These are phyloP conservation scores for Ceratocystis destructans DNA, from an alignment of 2,329 filamentous ascomycete genomes.

Conservation along the genomic window DNA sequence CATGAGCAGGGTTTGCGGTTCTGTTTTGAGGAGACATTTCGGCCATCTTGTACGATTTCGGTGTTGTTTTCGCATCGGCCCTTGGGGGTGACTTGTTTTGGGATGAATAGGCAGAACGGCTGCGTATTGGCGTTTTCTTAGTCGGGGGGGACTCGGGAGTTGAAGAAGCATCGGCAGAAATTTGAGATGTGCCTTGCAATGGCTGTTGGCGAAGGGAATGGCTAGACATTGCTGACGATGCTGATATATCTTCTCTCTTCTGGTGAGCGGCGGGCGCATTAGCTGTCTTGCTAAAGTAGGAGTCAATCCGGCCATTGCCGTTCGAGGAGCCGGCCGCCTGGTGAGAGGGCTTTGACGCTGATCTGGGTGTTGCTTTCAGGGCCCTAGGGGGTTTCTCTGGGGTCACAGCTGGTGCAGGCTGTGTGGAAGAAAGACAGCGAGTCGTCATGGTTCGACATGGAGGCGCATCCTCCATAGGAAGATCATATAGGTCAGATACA, in stretches of 20 bases:
- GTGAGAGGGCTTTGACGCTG: neutral
- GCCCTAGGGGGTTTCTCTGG: neutral
- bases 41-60: neutral
- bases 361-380: neutral
- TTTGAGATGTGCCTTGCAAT: neutral
- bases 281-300: constrained; percentile 13
- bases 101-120: neutral
- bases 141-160: neutral
- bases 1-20: neutral
- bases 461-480: constrained; percentile 19
- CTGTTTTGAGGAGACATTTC: neutral
- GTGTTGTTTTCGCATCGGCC: neutral
- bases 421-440: neutral
- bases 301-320: constrained; percentile 15
- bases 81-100: neutral
- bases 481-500: constrained; percentile 15
- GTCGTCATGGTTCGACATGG: neutral
- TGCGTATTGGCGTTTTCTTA: neutral
- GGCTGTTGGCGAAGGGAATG: neutral
- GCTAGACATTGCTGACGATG: neutral
- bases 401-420: neutral
- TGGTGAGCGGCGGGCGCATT: neutral
- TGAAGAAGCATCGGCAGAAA: neutral
- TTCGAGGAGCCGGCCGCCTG: neutral
- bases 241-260: neutral